phyloP scores from a whole-genome alignment of 768 basidiomycete genomes.

The Amanita rimosa region DNA sequence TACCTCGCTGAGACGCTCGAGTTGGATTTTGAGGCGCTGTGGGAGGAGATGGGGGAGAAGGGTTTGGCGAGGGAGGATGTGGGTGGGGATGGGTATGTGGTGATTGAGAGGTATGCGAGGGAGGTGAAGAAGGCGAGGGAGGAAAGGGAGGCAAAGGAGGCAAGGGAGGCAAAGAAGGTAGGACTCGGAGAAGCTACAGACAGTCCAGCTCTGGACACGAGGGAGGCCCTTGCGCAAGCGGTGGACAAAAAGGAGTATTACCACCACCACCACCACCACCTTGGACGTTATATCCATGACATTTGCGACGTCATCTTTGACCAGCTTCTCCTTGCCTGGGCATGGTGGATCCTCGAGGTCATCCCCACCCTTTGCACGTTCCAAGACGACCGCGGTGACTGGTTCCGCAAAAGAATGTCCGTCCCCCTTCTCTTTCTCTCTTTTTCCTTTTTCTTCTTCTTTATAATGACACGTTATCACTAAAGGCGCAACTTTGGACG shows the following conservation, averaged over 20 bases:
- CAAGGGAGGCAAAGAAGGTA: background rate
- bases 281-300: background rate
- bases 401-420: background rate
- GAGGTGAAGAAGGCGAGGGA: background rate
- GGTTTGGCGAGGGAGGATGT: background rate
- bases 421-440: background rate
- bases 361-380: background rate
- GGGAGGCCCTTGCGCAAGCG: no score
- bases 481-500: background rate
- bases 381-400: background rate
- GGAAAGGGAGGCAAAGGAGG: background rate
- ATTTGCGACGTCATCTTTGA: background rate
- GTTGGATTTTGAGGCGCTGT: background rate
- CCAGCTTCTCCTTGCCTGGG: background rate
- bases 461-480: background rate
- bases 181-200: no score
- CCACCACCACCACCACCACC: background rate
- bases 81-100: conserved; percentile 12
- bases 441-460: background rate
- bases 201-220: no score
- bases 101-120: background rate
- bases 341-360: conserved; percentile 5
- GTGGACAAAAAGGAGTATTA: background rate
- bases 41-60: background rate
- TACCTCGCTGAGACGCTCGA: conserved; percentile 22